Evolutionary conservation across 768 basidiomycete genomes (phyloP).

Genomic region (Pleurotus citrinopileatus): DNA sequence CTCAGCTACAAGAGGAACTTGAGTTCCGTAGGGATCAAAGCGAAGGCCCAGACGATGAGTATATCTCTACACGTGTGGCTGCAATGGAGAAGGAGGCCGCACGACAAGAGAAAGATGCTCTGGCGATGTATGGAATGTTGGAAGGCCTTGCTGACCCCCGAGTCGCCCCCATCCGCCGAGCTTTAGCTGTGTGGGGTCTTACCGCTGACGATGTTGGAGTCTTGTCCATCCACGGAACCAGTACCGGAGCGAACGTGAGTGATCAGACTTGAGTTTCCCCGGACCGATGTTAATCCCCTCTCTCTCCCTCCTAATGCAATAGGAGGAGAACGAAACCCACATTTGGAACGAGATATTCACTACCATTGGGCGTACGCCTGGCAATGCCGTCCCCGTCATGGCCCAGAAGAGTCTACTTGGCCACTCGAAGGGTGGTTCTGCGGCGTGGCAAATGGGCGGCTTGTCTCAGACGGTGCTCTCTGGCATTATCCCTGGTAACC

Average conservation of each 20-base stretch:
- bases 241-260: constrained; percentile 76
- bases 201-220: constrained; percentile 91
- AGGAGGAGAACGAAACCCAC: constrained; percentile 97
- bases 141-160: constrained; percentile 83
- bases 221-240: constrained; percentile 86
- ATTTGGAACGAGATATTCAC: constrained; percentile 96
- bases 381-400: constrained; percentile 96
- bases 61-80: constrained; percentile 72
- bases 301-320: constrained; percentile 13
- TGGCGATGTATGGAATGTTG: constrained; percentile 95
- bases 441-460: constrained; percentile 95
- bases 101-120: constrained; percentile 89
- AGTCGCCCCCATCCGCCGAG: constrained; percentile 89
- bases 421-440: constrained; percentile 98
- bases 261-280: too few relatives aligned
- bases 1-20: constrained; percentile 78
- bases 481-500: constrained; percentile 92
- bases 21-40: constrained; percentile 54
- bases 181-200: constrained; percentile 95
- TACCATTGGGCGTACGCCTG: constrained; percentile 83
- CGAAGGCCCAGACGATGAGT: constrained; percentile 57
- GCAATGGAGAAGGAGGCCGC: constrained; percentile 89
- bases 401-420: constrained; percentile 98
- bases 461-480: constrained; percentile 80
- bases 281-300: not conserved